phyloP scores from a whole-genome alignment of 495 filamentous ascomycete genomes.

The Cryomyces minteri region DNA sequence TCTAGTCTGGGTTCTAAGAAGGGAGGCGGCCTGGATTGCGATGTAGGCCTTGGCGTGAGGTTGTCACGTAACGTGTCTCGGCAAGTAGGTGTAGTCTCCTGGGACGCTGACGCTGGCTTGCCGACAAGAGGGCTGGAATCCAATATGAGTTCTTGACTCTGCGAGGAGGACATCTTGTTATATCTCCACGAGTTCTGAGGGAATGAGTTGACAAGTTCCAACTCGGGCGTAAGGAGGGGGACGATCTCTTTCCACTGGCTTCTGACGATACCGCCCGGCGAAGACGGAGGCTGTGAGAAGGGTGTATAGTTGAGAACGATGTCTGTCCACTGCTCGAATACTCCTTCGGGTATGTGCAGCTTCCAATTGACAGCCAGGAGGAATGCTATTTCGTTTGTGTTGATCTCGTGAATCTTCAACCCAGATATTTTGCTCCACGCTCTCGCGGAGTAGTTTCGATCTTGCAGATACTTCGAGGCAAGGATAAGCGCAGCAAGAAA shows the following conservation, averaged over 20 bases:
- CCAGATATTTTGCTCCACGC: slow-evolving; percentile 99
- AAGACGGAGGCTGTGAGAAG: slow-evolving; percentile 32
- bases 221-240: slow-evolving; percentile 56
- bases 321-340: slow-evolving; percentile 85
- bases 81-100: slow-evolving; percentile 4
- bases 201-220: slow-evolving; percentile 22
- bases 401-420: slow-evolving; percentile 77
- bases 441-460: slow-evolving; percentile 89
- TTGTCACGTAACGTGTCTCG: slow-evolving; percentile 11
- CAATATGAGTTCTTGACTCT: not conserved
- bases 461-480: slow-evolving; percentile 92
- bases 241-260: slow-evolving; percentile 58
- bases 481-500: slow-evolving; percentile 86
- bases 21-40: slow-evolving; percentile 11
- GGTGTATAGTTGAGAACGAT: slow-evolving; percentile 76
- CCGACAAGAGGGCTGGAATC: not conserved
- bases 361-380: slow-evolving; percentile 81
- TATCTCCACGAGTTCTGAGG: not conserved
- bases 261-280: slow-evolving; percentile 26
- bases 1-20: slow-evolving; percentile 19
- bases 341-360: slow-evolving; percentile 73
- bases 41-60: slow-evolving; percentile 17
- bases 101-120: not conserved
- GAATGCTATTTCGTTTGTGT: slow-evolving; percentile 91
- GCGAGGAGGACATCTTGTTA: slow-evolving; percentile 1